Conservation (phyloP, 225 moss, liverwort and hornwort genomes). For the Bryoerythrophyllum caledonicum region DNA sequence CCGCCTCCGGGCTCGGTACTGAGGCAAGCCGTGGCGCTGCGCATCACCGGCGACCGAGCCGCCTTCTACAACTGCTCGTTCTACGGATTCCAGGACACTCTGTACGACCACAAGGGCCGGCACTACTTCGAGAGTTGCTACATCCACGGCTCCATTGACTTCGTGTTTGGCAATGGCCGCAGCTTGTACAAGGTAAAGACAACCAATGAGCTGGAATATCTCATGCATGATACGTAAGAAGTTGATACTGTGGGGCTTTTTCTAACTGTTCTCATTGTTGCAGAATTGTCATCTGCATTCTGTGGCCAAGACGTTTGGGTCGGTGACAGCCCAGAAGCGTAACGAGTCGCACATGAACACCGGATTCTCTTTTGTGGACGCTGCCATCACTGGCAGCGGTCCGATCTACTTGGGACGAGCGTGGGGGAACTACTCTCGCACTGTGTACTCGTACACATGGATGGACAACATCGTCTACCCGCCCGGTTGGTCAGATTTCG, state of each 20-base stretch:
- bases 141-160: slow-evolving; percentile 66
- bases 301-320: slow-evolving; percentile 51
- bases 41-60: slow-evolving; percentile 64
- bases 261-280: background rate
- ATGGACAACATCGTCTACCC: slow-evolving; percentile 73
- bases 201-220: no score
- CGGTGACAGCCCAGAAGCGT: slow-evolving; percentile 80
- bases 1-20: slow-evolving; percentile 56
- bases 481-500: slow-evolving; percentile 76
- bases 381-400: slow-evolving; percentile 57
- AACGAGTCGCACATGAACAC: slow-evolving; percentile 61
- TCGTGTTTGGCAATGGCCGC: slow-evolving; percentile 74
- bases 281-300: slow-evolving; percentile 67
- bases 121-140: slow-evolving; percentile 74
- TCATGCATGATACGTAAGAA: no score
- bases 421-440: slow-evolving; percentile 83
- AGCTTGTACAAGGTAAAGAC: slow-evolving; percentile 59
- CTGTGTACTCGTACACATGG: slow-evolving; percentile 67
- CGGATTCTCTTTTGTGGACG: slow-evolving; percentile 71
- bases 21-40: slow-evolving; percentile 67
- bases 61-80: slow-evolving; percentile 67
- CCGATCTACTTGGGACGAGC: slow-evolving; percentile 75
- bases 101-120: slow-evolving; percentile 73
- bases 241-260: background rate
- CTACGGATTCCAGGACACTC: slow-evolving; percentile 67